A percentile compares a stretch with the other conserved stretches of the same genome.
phyloP scores from a whole-genome alignment of 768 basidiomycete species.

The Trametes punicea region DNA sequence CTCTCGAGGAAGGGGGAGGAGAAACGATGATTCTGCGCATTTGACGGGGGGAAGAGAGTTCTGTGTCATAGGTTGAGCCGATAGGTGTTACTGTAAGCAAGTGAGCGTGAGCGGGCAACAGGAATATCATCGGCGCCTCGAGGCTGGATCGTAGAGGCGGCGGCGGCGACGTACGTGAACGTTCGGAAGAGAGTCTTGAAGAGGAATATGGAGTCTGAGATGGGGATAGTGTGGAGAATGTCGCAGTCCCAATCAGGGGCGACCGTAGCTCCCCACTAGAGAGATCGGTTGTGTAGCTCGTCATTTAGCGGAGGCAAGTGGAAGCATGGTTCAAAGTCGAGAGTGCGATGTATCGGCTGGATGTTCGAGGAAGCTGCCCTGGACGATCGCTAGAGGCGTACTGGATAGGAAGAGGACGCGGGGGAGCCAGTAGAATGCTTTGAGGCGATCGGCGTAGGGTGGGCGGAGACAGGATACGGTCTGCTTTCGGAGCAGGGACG shows the following conservation, averaged over 20 bases:
- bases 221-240: conserved; percentile 49
- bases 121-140: not conserved
- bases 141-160: not conserved
- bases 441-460: no score
- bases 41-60: conserved; percentile 42
- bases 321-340: conserved; percentile 6
- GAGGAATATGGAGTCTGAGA: conserved; percentile 56
- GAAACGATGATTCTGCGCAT: conserved; percentile 57
- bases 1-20: conserved; percentile 43
- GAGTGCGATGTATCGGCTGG: not conserved
- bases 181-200: conserved; percentile 53
- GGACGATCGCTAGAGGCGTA: no score
- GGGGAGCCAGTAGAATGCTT: no score
- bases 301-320: conserved; percentile 29
- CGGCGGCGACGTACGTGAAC: conserved; percentile 43
- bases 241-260: conserved; percentile 58
- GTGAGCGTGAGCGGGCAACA: not conserved
- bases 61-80: conserved; percentile 45
- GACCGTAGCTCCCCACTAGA: conserved; percentile 45
- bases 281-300: conserved; percentile 34
- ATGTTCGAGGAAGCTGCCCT: not conserved
- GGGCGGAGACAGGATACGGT: no score
- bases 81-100: conserved; percentile 40
- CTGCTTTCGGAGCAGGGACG: not conserved
- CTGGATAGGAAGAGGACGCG: not conserved